Evolutionary conservation across 495 filamentous ascomycete species (phyloP), one percentile per base, ranked within the genome.

Genomic region (Annulohypoxylon bovei): DNA sequence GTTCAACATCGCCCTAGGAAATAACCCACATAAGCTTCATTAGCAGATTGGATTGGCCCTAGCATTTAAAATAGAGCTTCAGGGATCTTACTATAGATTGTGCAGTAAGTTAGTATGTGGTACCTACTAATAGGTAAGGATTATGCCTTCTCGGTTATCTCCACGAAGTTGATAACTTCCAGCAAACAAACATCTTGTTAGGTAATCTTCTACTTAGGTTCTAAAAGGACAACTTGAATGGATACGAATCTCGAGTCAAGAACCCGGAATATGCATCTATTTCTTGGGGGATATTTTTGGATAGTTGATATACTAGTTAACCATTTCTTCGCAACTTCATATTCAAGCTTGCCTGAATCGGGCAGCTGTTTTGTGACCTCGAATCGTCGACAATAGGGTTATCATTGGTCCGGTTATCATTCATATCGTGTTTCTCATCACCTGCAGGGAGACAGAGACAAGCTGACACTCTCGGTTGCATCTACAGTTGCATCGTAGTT

Each of bases 331-430:
- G 32, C 47, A 37, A 46, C 42, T 59, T 40, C 33, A 47, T n/a
- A 33, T 59, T 20, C 1, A 0, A 49, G 37, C 67, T 61, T 65
- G 4, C 28, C 60, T 39, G 9, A 33, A 70, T 39, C 0, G 32
- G 61, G 67, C 60, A 70, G 67, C 53, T 70, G 52, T 55, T 50
- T 39, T 23, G 44, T 60, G 46, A 53, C 60, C 28, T 27, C 14
- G 25, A 63, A 46, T 53, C 52, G 33, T 8, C 52, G 11, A 40
- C 23, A 9, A 54, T 54, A 9, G 11, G 37, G 52, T 18, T 60
- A 35, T 54, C 46, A 70, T 64, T 64, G 53, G 59, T 0, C 37
- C 54, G 54, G 52, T 70, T 70, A 64, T 55, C 60, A 52, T 60
- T 40, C 22, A 30, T 47, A 70, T 70, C 59, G 30, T 62, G 27